These are phyloP conservation scores for Penicillium nordicum DNA, from an alignment of 2,329 filamentous ascomycete species.

Conservation along the genomic window DNA sequence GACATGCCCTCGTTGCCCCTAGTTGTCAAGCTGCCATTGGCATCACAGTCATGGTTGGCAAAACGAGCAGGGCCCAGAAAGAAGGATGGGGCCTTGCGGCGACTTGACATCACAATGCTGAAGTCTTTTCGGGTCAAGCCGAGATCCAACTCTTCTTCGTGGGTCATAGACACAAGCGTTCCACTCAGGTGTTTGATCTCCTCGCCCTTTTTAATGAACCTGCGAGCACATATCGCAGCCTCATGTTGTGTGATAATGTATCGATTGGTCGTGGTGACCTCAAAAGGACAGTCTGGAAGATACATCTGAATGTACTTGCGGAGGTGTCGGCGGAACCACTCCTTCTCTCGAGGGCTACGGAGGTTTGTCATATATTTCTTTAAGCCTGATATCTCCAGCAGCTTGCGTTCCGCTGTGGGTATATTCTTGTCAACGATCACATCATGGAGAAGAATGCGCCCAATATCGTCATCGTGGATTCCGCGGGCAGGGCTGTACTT, in stretches of 20 bases:
- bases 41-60: conserved; percentile 93
- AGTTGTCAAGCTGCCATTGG: conserved; percentile 84
- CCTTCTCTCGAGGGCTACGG: conserved; percentile 72
- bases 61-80: conserved; percentile 95
- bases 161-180: conserved; percentile 87
- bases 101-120: conserved; percentile 90
- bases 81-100: conserved; percentile 83
- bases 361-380: conserved; percentile 67
- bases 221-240: conserved; percentile 78
- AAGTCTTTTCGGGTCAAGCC: conserved; percentile 86
- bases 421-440: conserved; percentile 73
- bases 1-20: conserved; percentile 83
- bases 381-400: conserved; percentile 71
- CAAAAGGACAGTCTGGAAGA: conserved; percentile 87
- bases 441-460: conserved; percentile 58
- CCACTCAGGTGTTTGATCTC: conserved; percentile 87
- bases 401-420: conserved; percentile 64
- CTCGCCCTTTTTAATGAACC: conserved; percentile 74
- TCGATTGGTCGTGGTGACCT: conserved; percentile 88
- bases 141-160: conserved; percentile 81
- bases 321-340: conserved; percentile 81
- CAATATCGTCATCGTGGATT: conserved; percentile 63
- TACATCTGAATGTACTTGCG: conserved; percentile 92
- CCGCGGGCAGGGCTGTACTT: conserved; percentile 83
- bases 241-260: conserved; percentile 91